Evolutionary conservation across 2,329 filamentous ascomycete genomes (phyloP).

Genomic region (Nothopassalora personata): DNA sequence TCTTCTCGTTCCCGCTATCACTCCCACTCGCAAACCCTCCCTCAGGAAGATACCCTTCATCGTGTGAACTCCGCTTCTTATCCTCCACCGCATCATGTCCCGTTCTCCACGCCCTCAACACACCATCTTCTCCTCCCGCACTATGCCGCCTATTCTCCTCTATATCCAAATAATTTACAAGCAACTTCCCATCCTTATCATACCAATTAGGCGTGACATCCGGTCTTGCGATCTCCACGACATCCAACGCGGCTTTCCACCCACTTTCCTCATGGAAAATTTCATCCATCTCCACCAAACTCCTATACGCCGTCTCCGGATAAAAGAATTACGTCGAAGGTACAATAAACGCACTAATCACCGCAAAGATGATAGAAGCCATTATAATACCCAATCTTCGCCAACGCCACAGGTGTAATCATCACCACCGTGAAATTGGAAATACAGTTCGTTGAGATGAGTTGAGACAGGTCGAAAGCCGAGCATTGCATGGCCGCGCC

Average conservation of each 20-base stretch:
- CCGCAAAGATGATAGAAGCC: conserved; percentile 62
- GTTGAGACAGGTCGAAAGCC: conserved; percentile 37
- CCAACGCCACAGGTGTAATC: conserved; percentile 56
- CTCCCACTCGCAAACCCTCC: conserved; percentile 7
- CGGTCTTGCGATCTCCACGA: conserved; percentile 47
- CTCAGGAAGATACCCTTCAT: conserved; percentile 10
- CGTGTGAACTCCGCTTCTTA: conserved; percentile 14
- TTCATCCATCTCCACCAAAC: conserved; percentile 61
- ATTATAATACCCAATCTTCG: conserved; percentile 52
- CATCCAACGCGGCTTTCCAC: conserved; percentile 37
- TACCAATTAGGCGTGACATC: conserved; percentile 50
- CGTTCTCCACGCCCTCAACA: not conserved
- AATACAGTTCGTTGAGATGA: conserved; percentile 42
- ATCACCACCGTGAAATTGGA: conserved; percentile 40
- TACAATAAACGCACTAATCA: conserved; percentile 58
- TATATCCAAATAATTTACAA: conserved; percentile 46
- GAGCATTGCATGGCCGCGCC: conserved; percentile 46
- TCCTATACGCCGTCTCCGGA: conserved; percentile 59
- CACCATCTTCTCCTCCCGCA: conserved; percentile 5
- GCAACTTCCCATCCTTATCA: conserved; percentile 52
- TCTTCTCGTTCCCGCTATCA: conserved; percentile 15
- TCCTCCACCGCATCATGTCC: conserved; percentile 9
- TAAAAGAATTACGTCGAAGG: conserved; percentile 36
- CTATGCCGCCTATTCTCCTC: conserved; percentile 18
- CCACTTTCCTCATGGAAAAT: conserved; percentile 55